Evolutionary conservation across 441 rosid genomes (phyloP).

Genomic region (Hura crepitans): DNA sequence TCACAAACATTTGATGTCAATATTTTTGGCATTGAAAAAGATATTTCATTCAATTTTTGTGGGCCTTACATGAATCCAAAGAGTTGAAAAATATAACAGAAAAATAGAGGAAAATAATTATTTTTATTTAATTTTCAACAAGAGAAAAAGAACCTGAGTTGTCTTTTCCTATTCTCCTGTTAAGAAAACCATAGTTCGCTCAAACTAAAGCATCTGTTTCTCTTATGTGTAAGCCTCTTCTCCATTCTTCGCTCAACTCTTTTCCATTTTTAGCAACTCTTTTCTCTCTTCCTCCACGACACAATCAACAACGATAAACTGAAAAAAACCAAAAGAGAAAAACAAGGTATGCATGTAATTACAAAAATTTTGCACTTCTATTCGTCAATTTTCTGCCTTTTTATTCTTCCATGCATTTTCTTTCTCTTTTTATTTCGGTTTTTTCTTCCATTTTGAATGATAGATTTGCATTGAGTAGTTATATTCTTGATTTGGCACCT

Average conservation of each 20-base stretch:
- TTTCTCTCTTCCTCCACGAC: slow-evolving; percentile 17
- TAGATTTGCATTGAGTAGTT: slow-evolving; percentile 16
- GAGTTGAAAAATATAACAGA: not conserved
- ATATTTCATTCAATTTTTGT: not conserved
- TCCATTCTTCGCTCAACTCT: slow-evolving; percentile 17
- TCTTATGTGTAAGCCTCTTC: not conserved
- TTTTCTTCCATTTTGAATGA: slow-evolving; percentile 19
- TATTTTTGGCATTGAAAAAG: no score
- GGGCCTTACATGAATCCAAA: not conserved
- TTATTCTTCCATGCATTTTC: slow-evolving; percentile 9
- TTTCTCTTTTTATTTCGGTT: slow-evolving; percentile 21
- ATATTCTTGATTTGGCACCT: slow-evolving; percentile 24
- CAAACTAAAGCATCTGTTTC: slow-evolving; percentile 10
- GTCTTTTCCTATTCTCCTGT: slow-evolving; percentile 13
- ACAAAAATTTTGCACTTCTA: not conserved
- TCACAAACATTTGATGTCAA: no score
- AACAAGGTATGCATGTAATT: slow-evolving; percentile 18
- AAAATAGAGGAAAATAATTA: not conserved
- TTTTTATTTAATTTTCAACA: not conserved
- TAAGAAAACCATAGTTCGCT: slow-evolving; percentile 11
- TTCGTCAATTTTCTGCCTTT: slow-evolving; percentile 10
- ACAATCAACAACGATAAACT: slow-evolving; percentile 15
- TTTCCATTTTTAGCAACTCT: slow-evolving; percentile 33
- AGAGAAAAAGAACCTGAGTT: slow-evolving; percentile 1
- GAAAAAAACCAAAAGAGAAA: not conserved